phyloP scores from a whole-genome alignment of 164 flowering plant species.

The grape (Vitis vinifera) region DNA sequence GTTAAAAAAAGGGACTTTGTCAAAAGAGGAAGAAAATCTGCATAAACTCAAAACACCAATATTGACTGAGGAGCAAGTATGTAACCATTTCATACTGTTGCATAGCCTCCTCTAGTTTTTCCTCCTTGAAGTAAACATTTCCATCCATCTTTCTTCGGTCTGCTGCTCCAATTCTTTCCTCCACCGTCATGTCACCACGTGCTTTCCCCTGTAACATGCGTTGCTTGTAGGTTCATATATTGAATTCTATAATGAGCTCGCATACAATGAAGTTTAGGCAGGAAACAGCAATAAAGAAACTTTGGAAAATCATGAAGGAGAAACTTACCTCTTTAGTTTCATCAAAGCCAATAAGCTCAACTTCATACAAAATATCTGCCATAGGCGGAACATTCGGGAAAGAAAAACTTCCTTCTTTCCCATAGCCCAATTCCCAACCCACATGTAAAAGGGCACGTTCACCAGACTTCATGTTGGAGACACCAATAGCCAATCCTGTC shows the following conservation, averaged over 20 bases:
- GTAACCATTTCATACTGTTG: slow-evolving; percentile 98
- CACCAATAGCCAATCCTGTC: slow-evolving; percentile 83
- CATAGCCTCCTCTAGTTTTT: slow-evolving; percentile 95
- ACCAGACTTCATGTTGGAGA: slow-evolving; percentile 85
- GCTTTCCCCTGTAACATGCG: slow-evolving; percentile 70
- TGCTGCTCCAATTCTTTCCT: slow-evolving; percentile 92
- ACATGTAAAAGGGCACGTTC: slow-evolving; percentile 86
- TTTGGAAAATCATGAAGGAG: not conserved
- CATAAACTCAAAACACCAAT: not conserved
- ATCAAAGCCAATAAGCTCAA: slow-evolving; percentile 96
- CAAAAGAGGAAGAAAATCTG: slow-evolving; percentile 1
- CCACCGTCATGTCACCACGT: slow-evolving; percentile 93
- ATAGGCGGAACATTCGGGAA: slow-evolving; percentile 98
- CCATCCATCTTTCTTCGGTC: slow-evolving; percentile 94
- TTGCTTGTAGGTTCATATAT: too few relatives aligned
- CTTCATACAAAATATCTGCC: slow-evolving; percentile 90
- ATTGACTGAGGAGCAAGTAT: slow-evolving; percentile 15
- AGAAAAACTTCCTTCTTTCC: slow-evolving; percentile 94
- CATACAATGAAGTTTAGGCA: not conserved
- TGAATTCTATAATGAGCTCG: too few relatives aligned
- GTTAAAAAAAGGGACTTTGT: not conserved
- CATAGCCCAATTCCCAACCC: slow-evolving; percentile 94
- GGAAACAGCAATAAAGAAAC: not conserved
- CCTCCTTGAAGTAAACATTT: slow-evolving; percentile 79
- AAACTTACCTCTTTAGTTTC: slow-evolving; percentile 86